Conservation (phyloP, 1,284 basidiomycete genomes). For the Fomitiporia mediterranea region DNA sequence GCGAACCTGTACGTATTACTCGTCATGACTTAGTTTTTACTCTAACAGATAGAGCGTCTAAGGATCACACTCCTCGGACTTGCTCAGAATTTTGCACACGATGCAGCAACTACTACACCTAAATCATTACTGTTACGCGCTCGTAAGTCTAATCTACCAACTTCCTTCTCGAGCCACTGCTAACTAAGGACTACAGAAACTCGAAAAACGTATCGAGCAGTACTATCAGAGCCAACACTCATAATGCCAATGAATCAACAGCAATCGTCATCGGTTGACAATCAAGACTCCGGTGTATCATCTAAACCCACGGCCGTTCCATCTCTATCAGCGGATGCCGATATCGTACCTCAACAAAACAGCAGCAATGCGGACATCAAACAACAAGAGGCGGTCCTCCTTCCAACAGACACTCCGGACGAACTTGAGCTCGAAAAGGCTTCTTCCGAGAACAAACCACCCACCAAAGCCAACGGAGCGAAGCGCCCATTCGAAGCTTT, state of each 20-base stretch:
- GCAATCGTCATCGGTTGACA: background rate
- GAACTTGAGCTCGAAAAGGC: background rate
- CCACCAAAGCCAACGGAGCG: background rate
- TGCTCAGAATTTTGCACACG: conserved; percentile 60
- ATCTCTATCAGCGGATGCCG: background rate
- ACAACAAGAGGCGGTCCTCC: background rate
- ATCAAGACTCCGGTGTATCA: background rate
- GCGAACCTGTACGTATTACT: conserved; percentile 58
- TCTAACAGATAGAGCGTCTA: conserved; percentile 2
- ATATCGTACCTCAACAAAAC: too few species aligned
- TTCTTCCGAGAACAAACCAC: background rate
- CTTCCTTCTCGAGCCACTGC: background rate
- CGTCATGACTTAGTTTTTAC: background rate
- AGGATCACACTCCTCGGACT: conserved; percentile 65
- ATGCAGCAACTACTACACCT: conserved; percentile 52
- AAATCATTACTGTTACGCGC: conserved; percentile 67
- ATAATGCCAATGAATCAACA: conserved; percentile 43
- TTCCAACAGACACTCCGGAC: background rate
- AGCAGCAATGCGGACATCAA: background rate
- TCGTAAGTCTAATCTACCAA: conserved; percentile 43
- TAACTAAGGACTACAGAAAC: conserved; percentile 36
- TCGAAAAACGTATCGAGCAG: conserved; percentile 59
- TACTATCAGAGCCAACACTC: conserved; percentile 65
- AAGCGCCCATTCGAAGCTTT: conserved; percentile 4
- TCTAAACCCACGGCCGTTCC: background rate